Evolutionary conservation across 345 rosid species (phyloP).

Genomic region (Syzygium oleosum): DNA sequence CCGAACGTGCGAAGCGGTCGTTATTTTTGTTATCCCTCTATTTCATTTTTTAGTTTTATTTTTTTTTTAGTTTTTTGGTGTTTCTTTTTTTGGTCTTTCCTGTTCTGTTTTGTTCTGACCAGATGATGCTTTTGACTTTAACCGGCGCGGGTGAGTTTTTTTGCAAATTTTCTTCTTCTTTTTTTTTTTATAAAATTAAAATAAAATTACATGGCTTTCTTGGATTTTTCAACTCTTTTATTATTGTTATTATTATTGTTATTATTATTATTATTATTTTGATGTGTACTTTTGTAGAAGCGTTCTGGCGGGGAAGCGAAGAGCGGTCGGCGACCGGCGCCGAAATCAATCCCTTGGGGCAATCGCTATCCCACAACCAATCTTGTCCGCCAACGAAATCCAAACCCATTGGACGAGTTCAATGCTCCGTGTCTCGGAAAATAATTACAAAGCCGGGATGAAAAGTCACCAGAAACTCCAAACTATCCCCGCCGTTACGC

Average conservation of each 20-base stretch:
- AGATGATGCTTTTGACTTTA: neutral
- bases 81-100: too few species aligned
- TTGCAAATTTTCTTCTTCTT: neutral
- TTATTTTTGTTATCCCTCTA: neutral
- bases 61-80: neutral
- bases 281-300: neutral
- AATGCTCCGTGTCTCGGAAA: neutral
- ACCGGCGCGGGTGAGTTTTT: neutral
- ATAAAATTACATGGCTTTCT: neutral
- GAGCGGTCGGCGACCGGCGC: neutral
- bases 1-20: neutral
- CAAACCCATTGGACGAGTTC: neutral
- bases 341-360: neutral
- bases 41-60: neutral
- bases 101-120: neutral
- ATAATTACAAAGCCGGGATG: neutral
- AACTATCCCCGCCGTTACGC: too few species aligned
- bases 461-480: too few species aligned
- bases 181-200: neutral
- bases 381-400: neutral
- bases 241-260: accelerated
- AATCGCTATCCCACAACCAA: neutral
- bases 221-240: neutral
- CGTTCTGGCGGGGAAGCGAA: neutral
- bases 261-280: neutral